Base-by-base conservation (phyloP, 371 early-diverging fungal genomes). In the Syncephalastrum contaminatum region DNA sequence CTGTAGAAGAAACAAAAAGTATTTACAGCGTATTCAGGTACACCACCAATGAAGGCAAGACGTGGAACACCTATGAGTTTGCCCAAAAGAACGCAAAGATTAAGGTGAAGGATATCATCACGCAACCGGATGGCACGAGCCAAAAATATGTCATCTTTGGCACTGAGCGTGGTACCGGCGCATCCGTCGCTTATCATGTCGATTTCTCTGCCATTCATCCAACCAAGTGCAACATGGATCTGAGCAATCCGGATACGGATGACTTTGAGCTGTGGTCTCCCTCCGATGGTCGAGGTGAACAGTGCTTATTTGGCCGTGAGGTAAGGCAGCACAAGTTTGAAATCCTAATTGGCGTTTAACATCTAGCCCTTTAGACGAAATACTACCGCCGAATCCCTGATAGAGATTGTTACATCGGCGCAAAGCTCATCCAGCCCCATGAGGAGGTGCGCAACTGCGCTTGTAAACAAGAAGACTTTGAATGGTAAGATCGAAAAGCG, bases 201-300 rank as follows among this genome's bases (percentile, higher is more conserved):
- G 94, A 96, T 64, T 94, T 97, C 56, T 70, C 81, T 15, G 75
- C 80, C n/a, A 60, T 88, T 7, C 85, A 88, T 48, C 73, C 80
- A 2, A 74, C 84, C 2, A 64, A 79, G 30, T 94, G 94, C 72
- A 74, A 61, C 48, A 59, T 82, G 44, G 80, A 82, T 48, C 24
- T 66, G 43, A 18, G 62, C 15, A 58, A 77, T 43, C 71, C 72
- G 27, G 67, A 80, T 40, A 67, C 76, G 30, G 85, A 84, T 49
- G 93, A 93, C 51, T 93, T 89, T 71, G 93, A 93, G 56, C 73
- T 86, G 19, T 94, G 93, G 88, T 77, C 73, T 22, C 82, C 86
- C 25, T 78, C 70, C 44, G 76, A 78, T 42, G 71, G 78, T 19
- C 63, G 77, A 41, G 75, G 84, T 54, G 62, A 70, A 46, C 59